Evolutionary conservation across 2,329 filamentous ascomycete species (phyloP).

Genomic region (Juglanconis juglandina): DNA sequence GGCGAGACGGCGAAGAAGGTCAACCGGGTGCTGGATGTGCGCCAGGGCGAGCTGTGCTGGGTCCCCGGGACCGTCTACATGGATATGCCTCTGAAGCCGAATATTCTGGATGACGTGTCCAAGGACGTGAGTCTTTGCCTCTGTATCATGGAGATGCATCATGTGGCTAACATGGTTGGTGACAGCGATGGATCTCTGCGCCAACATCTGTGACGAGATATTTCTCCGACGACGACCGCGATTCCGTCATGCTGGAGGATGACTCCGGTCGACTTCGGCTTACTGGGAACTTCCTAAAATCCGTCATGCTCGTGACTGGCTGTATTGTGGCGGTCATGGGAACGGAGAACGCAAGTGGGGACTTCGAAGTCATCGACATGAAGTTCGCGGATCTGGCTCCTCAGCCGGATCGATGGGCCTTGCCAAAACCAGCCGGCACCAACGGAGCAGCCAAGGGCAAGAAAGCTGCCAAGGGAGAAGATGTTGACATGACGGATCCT

Average conservation of each 20-base stretch:
- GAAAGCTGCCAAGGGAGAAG: conserved; percentile 40
- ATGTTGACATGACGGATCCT: conserved; percentile 56
- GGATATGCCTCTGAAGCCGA: conserved; percentile 94
- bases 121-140: conserved; percentile 67
- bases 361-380: conserved; percentile 88
- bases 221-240: conserved; percentile 54
- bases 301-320: conserved; percentile 78
- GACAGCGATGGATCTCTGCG: conserved; percentile 81
- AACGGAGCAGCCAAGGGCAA: conserved; percentile 32
- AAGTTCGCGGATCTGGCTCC: conserved; percentile 82
- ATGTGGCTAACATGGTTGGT: neutral
- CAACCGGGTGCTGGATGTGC: conserved; percentile 88
- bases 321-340: conserved; percentile 93
- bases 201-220: conserved; percentile 77
- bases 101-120: conserved; percentile 89
- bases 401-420: conserved; percentile 77
- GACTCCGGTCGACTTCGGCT: conserved; percentile 86
- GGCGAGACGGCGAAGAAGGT: conserved; percentile 72
- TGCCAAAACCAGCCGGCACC: conserved; percentile 46
- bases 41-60: conserved; percentile 95
- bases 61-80: conserved; percentile 93
- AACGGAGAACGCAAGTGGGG: conserved; percentile 86
- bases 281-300: conserved; percentile 65
- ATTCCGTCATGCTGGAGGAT: conserved; percentile 86
- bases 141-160: neutral